These are phyloP conservation scores for Kodamaea ohmeri DNA, from an alignment of 1,139 yeast genomes.

Conservation along the genomic window DNA sequence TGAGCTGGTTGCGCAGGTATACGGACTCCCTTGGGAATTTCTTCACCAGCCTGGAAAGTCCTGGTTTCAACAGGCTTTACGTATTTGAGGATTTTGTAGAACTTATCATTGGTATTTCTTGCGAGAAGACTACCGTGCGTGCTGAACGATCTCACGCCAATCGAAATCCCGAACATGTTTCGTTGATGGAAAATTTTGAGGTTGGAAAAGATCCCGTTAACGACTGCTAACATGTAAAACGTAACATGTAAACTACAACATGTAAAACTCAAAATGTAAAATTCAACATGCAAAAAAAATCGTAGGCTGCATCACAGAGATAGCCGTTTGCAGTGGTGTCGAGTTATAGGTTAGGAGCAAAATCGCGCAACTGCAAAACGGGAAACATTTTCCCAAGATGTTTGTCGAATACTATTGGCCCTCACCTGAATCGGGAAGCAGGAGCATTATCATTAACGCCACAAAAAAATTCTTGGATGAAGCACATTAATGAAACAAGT, in stretches of 20 bases:
- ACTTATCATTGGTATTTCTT: slow-evolving; percentile 23
- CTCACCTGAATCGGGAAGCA: too few relatives aligned
- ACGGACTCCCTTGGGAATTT: slow-evolving; percentile 26
- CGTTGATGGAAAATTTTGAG: slow-evolving; percentile 2
- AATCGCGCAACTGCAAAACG: not conserved
- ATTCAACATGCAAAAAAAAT: not conserved
- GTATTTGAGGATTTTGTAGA: slow-evolving; percentile 41
- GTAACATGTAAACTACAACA: not conserved
- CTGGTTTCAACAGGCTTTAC: slow-evolving; percentile 37
- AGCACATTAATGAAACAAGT: too few relatives aligned
- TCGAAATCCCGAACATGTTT: slow-evolving; percentile 2
- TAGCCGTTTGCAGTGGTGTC: too few relatives aligned
- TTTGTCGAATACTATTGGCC: too few relatives aligned
- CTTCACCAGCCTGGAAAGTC: slow-evolving; percentile 38
- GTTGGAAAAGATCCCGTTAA: slow-evolving; percentile 4
- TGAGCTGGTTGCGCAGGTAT: slow-evolving; percentile 49
- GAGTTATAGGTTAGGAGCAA: too few relatives aligned
- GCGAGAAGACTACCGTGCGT: slow-evolving; percentile 9
- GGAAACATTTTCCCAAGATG: not conserved
- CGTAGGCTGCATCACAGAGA: too few relatives aligned
- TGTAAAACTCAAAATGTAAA: not conserved
- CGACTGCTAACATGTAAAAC: not conserved
- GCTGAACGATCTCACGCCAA: slow-evolving; percentile 10
- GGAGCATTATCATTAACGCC: too few relatives aligned
- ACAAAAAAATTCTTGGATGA: too few relatives aligned